Base-by-base conservation (phyloP, 179 eudicot species). In the Pouteria campechiana region DNA sequence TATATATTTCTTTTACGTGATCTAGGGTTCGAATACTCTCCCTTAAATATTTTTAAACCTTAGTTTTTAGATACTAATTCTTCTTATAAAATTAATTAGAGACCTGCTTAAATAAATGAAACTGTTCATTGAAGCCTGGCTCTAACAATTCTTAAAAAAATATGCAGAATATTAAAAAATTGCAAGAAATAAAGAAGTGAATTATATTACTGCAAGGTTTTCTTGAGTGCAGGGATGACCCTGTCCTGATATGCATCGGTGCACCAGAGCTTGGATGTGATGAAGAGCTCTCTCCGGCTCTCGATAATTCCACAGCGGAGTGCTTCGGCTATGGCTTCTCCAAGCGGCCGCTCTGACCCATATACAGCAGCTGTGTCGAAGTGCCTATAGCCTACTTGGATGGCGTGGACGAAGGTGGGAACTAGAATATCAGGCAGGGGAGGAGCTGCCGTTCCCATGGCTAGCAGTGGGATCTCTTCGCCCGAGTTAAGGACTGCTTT, bases 261-360 rank as follows among this genome's bases (percentile, higher is more conserved):
- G 51, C 82, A 71, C 82, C 82, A 75, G 1, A 71, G 56, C 52
- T 74, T 74, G 14, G 81, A 63, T 11, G 81, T 75, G 44, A 75
- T 57, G 48, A 70, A 74, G 9, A 75, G 52, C 25, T 71, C 74
- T 5, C 58, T 64, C 12, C 82, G 48, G 2, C 69, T 63, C 7
- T 44, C 21, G 3, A 75, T 52, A 24, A 70, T 25, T 1, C 72
- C 75, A 3, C 11, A 21, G 1, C 24, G 1, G 6, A 71, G 23
- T 1, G 78, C 78, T 51, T 75, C 74, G 12, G 22, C 39, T 28
- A 71, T 44, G 38, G 75, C 82, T 50, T 67, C 72, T 1, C 72
- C 82, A 1, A 75, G 69, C 7, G 75, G 67, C 48, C 61, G 31
- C 46, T 75, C 82, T 1, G 75, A 41, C 3, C 28, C 5, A 39